These are phyloP conservation scores for Schizochytrium sp. DNA, from an alignment of 108 stramenopile species.

Conservation along the genomic window DNA sequence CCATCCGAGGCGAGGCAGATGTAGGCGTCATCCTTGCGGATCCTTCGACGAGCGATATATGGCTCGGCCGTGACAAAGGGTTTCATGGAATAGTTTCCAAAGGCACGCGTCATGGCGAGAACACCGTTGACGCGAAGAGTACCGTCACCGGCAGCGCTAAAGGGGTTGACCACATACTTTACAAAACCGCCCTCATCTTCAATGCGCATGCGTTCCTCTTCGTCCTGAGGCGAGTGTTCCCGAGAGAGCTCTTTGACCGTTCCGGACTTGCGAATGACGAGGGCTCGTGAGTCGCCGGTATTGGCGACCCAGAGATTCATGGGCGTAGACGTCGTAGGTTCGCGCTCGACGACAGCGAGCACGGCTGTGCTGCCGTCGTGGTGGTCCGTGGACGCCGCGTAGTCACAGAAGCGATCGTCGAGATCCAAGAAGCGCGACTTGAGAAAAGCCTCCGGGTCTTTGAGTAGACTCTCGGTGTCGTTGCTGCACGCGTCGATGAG, in stretches of 20 bases:
- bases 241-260: neutral
- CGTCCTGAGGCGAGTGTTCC: neutral
- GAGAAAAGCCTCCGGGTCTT: neutral
- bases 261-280: neutral
- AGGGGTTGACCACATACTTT: neutral
- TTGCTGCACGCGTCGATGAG: neutral
- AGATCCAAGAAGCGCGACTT: neutral
- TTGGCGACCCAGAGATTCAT: neutral
- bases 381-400: neutral
- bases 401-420: neutral
- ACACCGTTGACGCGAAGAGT: neutral
- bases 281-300: neutral
- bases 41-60: neutral
- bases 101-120: conserved; percentile 10
- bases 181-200: neutral
- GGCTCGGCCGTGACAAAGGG: neutral
- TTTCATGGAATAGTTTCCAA: conserved; percentile 12
- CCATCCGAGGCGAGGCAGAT: neutral
- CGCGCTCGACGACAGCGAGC: neutral
- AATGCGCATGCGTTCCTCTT: neutral
- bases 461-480: neutral
- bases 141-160: neutral
- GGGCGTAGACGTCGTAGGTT: neutral
- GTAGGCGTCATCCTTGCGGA: neutral
- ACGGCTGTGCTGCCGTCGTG: neutral